A percentile compares a stretch with the other conserved stretches of the same genome.
phyloP scores from a whole-genome alignment of 306 rosid genomes.

The Quercus ilex region DNA sequence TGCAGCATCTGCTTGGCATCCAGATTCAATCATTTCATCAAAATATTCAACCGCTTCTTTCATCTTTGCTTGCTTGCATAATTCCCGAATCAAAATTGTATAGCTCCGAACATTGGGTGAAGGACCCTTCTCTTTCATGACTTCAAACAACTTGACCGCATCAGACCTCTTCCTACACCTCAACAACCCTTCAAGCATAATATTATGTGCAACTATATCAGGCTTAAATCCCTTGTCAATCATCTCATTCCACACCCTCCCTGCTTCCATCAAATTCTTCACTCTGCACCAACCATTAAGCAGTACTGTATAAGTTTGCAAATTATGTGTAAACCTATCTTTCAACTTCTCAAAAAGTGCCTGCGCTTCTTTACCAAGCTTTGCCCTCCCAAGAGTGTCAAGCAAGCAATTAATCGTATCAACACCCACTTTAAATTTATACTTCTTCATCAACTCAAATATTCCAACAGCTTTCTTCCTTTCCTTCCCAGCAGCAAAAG shows the following conservation, averaged over 20 bases:
- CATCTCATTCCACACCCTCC: conserved; percentile 93
- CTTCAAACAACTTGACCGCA: conserved; percentile 77
- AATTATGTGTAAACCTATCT: conserved; percentile 50
- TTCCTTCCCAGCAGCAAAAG: conserved; percentile 82
- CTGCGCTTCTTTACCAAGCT: conserved; percentile 81
- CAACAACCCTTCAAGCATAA: conserved; percentile 75
- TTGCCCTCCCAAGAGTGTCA: conserved; percentile 66
- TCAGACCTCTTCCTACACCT: conserved; percentile 74
- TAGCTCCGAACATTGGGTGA: conserved; percentile 62
- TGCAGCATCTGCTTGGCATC: conserved; percentile 58
- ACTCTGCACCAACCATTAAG: conserved; percentile 81
- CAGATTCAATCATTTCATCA: conserved; percentile 55
- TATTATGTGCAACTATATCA: conserved; percentile 76
- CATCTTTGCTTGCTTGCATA: conserved; percentile 70
- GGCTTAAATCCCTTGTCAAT: conserved; percentile 72
- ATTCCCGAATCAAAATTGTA: conserved; percentile 61
- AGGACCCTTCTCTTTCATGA: conserved; percentile 89
- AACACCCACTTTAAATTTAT: conserved; percentile 55
- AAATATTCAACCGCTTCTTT: conserved; percentile 60
- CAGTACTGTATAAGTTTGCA: conserved; percentile 73
- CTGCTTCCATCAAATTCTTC: conserved; percentile 79
- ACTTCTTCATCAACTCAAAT: conserved; percentile 82
- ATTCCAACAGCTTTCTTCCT: conserved; percentile 81
- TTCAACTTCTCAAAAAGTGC: conserved; percentile 64
- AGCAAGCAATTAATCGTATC: conserved; percentile 76